Conservation (phyloP, 306 rosid genomes). For the Myrica gale region DNA sequence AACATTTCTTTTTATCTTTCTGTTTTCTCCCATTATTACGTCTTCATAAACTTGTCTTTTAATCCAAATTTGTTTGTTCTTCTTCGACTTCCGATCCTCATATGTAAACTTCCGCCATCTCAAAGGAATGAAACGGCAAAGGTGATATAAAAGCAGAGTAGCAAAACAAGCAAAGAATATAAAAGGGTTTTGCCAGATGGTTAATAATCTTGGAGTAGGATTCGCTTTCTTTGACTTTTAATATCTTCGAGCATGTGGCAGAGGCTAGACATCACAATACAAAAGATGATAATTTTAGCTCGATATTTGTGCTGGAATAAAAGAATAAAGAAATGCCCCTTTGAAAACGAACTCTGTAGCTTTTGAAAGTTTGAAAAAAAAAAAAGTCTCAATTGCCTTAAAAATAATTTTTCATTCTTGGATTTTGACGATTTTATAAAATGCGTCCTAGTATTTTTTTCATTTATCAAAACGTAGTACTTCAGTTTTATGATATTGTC, state of each 20-base stretch:
- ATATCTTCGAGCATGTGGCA: neutral
- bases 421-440: too few species aligned
- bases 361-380: neutral
- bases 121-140: neutral
- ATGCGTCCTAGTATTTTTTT: too few species aligned
- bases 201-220: neutral
- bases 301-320: neutral
- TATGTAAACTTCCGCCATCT: neutral
- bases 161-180: constrained; percentile 46
- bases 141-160: constrained; percentile 6
- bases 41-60: constrained; percentile 19
- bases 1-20: too few species aligned
- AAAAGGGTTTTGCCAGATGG: neutral
- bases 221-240: neutral
- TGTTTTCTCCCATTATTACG: neutral
- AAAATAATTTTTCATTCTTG: too few species aligned
- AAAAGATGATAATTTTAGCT: neutral
- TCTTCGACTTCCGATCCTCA: constrained; percentile 11
- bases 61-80: neutral
- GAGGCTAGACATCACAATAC: too few species aligned
- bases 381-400: neutral
- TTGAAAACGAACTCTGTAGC: neutral
- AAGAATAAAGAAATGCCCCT: neutral
- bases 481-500: too few species aligned
- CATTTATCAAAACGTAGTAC: too few species aligned